phyloP scores from a whole-genome alignment of 2,329 filamentous ascomycete species.

The Mycosphaerelloides madeirae region DNA sequence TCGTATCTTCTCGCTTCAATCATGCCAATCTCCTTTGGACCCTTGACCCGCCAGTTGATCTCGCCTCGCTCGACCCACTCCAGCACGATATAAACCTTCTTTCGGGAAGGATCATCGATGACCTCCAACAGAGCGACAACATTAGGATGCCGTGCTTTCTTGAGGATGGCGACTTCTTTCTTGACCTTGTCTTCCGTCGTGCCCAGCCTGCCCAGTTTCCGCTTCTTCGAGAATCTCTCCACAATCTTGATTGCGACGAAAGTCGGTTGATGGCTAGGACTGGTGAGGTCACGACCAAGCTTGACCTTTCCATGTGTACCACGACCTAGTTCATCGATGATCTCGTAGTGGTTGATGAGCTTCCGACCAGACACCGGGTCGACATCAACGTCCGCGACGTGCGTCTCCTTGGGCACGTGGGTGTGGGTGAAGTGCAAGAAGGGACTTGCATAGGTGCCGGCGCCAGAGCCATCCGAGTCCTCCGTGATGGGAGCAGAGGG shows the following conservation, averaged over 20 bases:
- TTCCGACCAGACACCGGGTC: slow-evolving; percentile 88
- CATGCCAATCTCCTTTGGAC: slow-evolving; percentile 72
- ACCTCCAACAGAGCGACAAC: slow-evolving; percentile 93
- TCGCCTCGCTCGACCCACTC: slow-evolving; percentile 94
- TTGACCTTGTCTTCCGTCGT: slow-evolving; percentile 78
- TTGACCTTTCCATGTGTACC: slow-evolving; percentile 98
- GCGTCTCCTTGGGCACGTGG: slow-evolving; percentile 58
- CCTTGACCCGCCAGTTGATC: slow-evolving; percentile 89
- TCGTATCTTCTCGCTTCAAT: slow-evolving; percentile 79
- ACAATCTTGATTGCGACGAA: slow-evolving; percentile 98
- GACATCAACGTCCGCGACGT: slow-evolving; percentile 85
- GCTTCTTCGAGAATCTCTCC: slow-evolving; percentile 87
- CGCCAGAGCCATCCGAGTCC: slow-evolving; percentile 31
- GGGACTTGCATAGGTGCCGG: slow-evolving; percentile 42
- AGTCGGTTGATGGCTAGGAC: slow-evolving; percentile 46
- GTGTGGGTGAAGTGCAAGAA: slow-evolving; percentile 48
- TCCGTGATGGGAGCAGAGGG: slow-evolving; percentile 29
- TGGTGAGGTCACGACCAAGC: slow-evolving; percentile 74
- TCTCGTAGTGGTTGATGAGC: slow-evolving; percentile 95
- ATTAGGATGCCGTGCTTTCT: slow-evolving; percentile 97
- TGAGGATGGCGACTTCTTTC: slow-evolving; percentile 94
- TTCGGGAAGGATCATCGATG: slow-evolving; percentile 91
- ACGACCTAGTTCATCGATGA: slow-evolving; percentile 91
- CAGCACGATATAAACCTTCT: slow-evolving; percentile 97
- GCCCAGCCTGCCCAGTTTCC: slow-evolving; percentile 74